Evolutionary conservation across 1,139 yeast genomes (phyloP).

Genomic region (Pichia sp.): DNA sequence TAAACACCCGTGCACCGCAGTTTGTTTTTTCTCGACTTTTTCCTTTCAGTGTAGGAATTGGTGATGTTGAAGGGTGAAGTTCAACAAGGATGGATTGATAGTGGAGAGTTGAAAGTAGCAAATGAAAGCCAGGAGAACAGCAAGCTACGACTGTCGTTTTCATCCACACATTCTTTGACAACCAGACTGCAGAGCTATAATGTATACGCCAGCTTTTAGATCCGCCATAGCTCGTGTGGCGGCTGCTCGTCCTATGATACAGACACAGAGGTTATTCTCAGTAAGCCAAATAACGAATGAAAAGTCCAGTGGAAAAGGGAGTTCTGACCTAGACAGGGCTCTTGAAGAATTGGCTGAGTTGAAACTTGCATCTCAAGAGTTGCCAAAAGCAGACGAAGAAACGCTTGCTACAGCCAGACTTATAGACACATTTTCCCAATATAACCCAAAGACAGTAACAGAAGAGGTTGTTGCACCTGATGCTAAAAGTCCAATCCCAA

Average conservation of each 20-base stretch:
- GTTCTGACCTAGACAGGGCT: slow-evolving; percentile 22
- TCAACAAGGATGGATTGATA: background rate
- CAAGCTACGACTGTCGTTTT: background rate
- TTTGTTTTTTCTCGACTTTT: background rate
- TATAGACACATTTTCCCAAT: slow-evolving; percentile 32
- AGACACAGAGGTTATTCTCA: slow-evolving; percentile 1
- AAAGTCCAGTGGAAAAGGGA: background rate
- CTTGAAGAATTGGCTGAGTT: slow-evolving; percentile 27
- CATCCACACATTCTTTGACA: background rate
- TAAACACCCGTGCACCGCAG: background rate
- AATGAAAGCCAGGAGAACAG: background rate
- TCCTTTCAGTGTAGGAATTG: background rate
- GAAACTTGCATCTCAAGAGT: slow-evolving; percentile 19
- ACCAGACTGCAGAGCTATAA: background rate
- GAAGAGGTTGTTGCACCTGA: slow-evolving; percentile 34
- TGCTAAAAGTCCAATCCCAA: slow-evolving; percentile 58
- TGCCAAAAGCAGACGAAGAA: slow-evolving; percentile 19
- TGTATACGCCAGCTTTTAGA: slow-evolving; percentile 3
- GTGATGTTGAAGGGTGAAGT: background rate
- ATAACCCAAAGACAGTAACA: slow-evolving; percentile 41
- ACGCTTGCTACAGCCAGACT: slow-evolving; percentile 23
- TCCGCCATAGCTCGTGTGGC: background rate
- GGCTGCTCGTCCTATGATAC: background rate
- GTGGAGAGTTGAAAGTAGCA: background rate
- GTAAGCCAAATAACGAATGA: background rate